Evolutionary conservation across 768 basidiomycete genomes (phyloP).

Genomic region (Collybiopsis luxurians): DNA sequence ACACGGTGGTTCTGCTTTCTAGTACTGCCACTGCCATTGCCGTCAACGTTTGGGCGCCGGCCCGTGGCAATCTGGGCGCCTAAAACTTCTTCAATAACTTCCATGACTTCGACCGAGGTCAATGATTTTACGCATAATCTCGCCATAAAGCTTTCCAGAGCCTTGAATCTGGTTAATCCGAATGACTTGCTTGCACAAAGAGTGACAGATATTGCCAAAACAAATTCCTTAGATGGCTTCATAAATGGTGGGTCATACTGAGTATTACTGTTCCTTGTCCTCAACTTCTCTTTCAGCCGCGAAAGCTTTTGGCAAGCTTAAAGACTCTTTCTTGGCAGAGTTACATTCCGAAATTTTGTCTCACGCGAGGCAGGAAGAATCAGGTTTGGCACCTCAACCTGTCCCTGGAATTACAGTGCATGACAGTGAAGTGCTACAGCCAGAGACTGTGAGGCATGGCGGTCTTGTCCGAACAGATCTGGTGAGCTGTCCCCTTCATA

Average conservation of each 20-base stretch:
- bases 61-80: too few relatives aligned
- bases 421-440: slow-evolving; percentile 80
- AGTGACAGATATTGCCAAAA: slow-evolving; percentile 79
- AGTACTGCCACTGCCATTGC: too few relatives aligned
- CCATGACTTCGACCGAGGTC: background rate
- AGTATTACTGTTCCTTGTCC: background rate
- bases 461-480: slow-evolving; percentile 71
- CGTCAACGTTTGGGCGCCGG: too few relatives aligned
- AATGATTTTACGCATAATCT: slow-evolving; percentile 60
- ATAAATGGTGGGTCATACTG: slow-evolving; percentile 50
- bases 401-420: slow-evolving; percentile 76
- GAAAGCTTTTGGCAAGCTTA: slow-evolving; percentile 82
- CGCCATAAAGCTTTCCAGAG: slow-evolving; percentile 77
- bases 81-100: background rate
- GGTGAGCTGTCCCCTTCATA: slow-evolving; percentile 27
- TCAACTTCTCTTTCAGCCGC: slow-evolving; percentile 47
- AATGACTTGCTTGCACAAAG: slow-evolving; percentile 80
- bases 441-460: slow-evolving; percentile 73
- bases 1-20: too few relatives aligned
- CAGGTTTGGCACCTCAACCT: slow-evolving; percentile 52
- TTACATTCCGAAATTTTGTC: slow-evolving; percentile 77
- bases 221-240: slow-evolving; percentile 62
- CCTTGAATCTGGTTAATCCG: slow-evolving; percentile 76
- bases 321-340: slow-evolving; percentile 72
- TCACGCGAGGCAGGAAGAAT: slow-evolving; percentile 63